phyloP scores from a whole-genome alignment of 176 grass and related monocot genomes.

The Microstegium vimineum region DNA sequence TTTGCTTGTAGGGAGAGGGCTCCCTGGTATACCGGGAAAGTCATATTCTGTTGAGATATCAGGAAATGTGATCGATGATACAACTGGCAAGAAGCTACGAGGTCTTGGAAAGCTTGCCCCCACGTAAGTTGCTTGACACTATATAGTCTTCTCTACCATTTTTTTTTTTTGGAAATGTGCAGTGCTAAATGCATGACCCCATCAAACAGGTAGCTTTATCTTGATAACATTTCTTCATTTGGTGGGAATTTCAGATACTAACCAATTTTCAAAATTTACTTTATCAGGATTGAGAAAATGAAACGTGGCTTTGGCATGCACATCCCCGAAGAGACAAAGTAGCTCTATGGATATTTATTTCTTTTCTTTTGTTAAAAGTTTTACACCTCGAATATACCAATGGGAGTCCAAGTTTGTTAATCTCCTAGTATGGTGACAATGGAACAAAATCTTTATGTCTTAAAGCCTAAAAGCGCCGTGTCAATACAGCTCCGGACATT shows the following conservation, averaged over 20 bases:
- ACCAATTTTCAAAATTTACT: constrained; percentile 9
- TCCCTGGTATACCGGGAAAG: constrained; percentile 45
- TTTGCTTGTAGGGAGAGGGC: constrained; percentile 72
- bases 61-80: constrained; percentile 62
- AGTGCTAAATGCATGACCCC: background rate
- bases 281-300: constrained; percentile 85
- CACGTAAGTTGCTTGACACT: constrained; percentile 61
- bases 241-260: background rate
- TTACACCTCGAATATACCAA: background rate
- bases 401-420: too few relatives aligned
- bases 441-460: too few relatives aligned
- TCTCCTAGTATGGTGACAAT: too few relatives aligned
- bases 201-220: background rate
- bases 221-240: background rate
- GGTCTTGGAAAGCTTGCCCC: constrained; percentile 88
- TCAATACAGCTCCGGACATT: too few relatives aligned
- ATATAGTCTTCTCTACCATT: background rate
- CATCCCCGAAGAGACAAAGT: constrained; percentile 48
- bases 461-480: too few relatives aligned
- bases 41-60: constrained; percentile 80
- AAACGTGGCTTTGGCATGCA: constrained; percentile 92
- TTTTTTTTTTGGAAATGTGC: background rate
- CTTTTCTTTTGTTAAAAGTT: background rate
- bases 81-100: constrained; percentile 48
- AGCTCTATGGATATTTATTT: constrained; percentile 9